Conservation (phyloP, 139 green algal species). For the Chlorella sp. region DNA sequence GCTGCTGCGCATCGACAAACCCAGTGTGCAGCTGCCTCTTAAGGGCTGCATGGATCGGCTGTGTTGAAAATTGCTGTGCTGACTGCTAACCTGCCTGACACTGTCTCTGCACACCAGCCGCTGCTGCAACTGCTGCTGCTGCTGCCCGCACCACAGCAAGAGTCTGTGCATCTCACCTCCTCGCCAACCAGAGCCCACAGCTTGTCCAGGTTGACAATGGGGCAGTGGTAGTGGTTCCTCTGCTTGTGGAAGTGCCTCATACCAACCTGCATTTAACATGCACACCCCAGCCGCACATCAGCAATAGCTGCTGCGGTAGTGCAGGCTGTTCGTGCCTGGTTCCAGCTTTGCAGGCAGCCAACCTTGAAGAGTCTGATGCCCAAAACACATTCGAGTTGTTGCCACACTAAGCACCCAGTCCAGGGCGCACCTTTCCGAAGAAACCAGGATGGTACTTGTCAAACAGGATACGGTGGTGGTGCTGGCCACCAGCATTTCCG, state of each 20-base stretch:
- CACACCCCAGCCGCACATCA: neutral
- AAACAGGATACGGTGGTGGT: constrained; percentile 98
- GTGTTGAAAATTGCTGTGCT: too few species aligned
- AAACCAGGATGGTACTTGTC: constrained; percentile 98
- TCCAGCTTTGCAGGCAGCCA: neutral
- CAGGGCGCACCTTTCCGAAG: constrained; percentile 83
- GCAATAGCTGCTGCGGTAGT: neutral
- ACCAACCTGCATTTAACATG: constrained; percentile 68
- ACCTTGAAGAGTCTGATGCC: neutral
- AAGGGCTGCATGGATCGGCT: neutral
- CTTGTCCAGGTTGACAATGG: constrained; percentile 99
- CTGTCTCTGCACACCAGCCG: neutral
- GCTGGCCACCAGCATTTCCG: constrained; percentile 98
- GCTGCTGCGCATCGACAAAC: too few species aligned
- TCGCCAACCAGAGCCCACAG: constrained; percentile 89
- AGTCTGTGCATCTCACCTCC: constrained; percentile 40
- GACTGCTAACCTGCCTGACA: neutral
- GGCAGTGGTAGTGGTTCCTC: constrained; percentile 94
- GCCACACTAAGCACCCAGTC: neutral
- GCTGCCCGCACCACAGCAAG: neutral
- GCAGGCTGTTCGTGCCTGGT: neutral
- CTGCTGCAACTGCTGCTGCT: neutral
- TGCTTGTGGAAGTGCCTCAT: constrained; percentile 97
- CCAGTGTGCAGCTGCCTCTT: neutral
- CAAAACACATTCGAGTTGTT: too few species aligned